These are phyloP conservation scores for Sporobolomyces roseus DNA, from an alignment of 768 basidiomycete species.

Conservation along the genomic window DNA sequence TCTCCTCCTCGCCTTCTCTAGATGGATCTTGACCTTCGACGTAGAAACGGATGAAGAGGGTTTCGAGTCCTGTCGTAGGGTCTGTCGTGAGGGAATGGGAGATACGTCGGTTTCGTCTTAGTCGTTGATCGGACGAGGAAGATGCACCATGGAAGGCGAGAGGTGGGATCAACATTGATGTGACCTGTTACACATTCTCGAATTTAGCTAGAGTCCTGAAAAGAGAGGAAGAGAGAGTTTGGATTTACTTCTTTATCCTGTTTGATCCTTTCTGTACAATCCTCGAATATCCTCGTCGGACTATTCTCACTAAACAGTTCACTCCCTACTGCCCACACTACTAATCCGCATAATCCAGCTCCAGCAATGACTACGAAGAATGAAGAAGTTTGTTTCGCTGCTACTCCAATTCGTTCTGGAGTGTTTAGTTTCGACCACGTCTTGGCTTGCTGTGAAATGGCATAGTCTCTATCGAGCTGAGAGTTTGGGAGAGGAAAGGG, in stretches of 20 bases:
- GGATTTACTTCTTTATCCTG: too few species aligned
- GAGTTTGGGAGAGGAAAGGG: slow-evolving; percentile 35
- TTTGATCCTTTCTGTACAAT: slow-evolving; percentile 30
- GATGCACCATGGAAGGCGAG: slow-evolving; percentile 34
- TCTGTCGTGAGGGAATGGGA: slow-evolving; percentile 14
- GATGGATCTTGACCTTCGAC: slow-evolving; percentile 22
- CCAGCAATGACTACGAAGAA: slow-evolving; percentile 34
- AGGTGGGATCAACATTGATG: slow-evolving; percentile 23
- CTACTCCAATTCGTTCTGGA: slow-evolving; percentile 1
- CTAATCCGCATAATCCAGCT: slow-evolving; percentile 17
- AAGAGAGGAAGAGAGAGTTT: slow-evolving; percentile 12
- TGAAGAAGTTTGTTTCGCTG: slow-evolving; percentile 17
- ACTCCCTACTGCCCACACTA: slow-evolving; percentile 27
- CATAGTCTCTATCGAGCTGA: neutral
- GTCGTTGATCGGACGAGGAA: neutral
- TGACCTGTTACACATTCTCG: neutral
- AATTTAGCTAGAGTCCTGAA: neutral
- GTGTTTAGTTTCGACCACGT: slow-evolving; percentile 22
- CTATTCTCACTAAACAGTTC: slow-evolving; percentile 31
- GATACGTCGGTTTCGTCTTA: slow-evolving; percentile 32
- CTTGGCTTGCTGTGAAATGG: neutral
- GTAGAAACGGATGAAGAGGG: slow-evolving; percentile 37
- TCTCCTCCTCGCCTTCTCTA: slow-evolving; percentile 4
- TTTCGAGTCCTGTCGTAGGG: slow-evolving; percentile 27
- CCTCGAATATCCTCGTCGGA: slow-evolving; percentile 40